These are phyloP conservation scores for Lycium barbarum DNA, from an alignment of 257 asterid genomes.

Conservation along the genomic window DNA sequence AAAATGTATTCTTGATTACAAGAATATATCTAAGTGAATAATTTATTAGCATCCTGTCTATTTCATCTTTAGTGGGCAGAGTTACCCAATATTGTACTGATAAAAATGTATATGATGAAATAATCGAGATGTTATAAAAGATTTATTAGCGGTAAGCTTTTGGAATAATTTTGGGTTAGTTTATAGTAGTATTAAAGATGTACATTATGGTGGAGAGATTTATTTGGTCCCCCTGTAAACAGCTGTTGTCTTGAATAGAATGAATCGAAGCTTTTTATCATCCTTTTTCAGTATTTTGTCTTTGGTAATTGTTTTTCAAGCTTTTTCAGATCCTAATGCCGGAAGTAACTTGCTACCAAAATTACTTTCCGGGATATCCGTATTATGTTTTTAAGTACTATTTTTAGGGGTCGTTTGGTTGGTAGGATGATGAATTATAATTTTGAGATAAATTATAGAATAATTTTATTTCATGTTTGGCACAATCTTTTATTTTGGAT, in stretches of 20 bases:
- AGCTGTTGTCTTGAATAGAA: conserved; percentile 10
- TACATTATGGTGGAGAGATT: background rate
- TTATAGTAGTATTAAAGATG: background rate
- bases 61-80: background rate
- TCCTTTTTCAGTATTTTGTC: conserved; percentile 13
- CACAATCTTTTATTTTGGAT: too few relatives aligned
- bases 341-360: background rate
- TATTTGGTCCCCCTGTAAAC: conserved; percentile 2
- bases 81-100: background rate
- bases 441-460: background rate
- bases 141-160: background rate
- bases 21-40: background rate
- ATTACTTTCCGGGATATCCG: background rate
- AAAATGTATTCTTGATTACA: conserved; percentile 22
- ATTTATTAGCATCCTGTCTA: background rate
- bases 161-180: background rate
- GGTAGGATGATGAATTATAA: background rate
- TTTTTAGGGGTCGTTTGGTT: background rate
- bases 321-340: conserved; percentile 15
- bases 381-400: background rate
- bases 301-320: background rate
- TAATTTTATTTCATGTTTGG: too few relatives aligned
- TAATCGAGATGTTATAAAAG: background rate
- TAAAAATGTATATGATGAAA: background rate
- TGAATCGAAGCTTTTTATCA: conserved; percentile 12